A percentile compares a stretch with the other conserved stretches of the same genome.
Conservation (phyloP, 139 green algal genomes). For the Tetradesmus obliquus region DNA sequence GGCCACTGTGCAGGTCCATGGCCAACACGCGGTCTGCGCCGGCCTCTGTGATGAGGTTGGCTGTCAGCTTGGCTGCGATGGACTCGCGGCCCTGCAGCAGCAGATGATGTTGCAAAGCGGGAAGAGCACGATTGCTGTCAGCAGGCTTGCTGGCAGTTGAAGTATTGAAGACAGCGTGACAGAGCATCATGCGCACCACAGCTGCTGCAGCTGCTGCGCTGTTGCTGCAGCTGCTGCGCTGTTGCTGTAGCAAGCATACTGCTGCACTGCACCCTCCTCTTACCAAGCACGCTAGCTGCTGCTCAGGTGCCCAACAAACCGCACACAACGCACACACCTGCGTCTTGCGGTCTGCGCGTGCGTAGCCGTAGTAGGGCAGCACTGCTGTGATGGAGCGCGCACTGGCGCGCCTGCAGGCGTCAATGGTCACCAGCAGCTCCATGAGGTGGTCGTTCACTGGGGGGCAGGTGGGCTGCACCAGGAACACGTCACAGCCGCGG, state of each 20-base stretch:
- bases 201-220: background rate
- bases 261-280: background rate
- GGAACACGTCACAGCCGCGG: slow-evolving; percentile 98
- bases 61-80: slow-evolving; percentile 98
- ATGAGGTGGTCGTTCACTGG: slow-evolving; percentile 98
- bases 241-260: background rate
- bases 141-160: too few species aligned
- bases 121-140: background rate
- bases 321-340: slow-evolving; percentile 42
- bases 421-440: slow-evolving; percentile 98
- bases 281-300: background rate
- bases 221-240: background rate
- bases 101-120: background rate
- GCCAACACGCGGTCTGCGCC: slow-evolving; percentile 94
- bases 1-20: slow-evolving; percentile 96
- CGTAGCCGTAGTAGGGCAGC: slow-evolving; percentile 94
- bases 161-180: too few species aligned
- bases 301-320: background rate
- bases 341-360: slow-evolving; percentile 96
- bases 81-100: slow-evolving; percentile 90
- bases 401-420: slow-evolving; percentile 88
- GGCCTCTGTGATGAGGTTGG: slow-evolving; percentile 99
- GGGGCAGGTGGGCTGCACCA: slow-evolving; percentile 97
- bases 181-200: background rate
- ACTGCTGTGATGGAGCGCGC: slow-evolving; percentile 97